phyloP scores from a whole-genome alignment of 345 rosid species.

The Heritiera littoralis region DNA sequence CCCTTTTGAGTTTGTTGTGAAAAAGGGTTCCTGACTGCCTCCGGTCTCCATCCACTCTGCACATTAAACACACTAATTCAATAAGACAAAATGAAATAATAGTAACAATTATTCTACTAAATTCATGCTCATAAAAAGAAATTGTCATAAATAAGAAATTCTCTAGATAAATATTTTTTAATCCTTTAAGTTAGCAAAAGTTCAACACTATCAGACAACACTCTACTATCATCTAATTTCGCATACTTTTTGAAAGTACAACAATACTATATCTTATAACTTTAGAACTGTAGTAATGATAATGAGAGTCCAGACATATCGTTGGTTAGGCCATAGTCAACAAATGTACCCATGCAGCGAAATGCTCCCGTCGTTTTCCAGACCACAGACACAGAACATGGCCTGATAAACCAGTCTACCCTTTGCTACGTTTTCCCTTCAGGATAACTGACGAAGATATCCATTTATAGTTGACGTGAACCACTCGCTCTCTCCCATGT shows the following conservation, averaged over 20 bases:
- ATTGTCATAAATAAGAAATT: background rate
- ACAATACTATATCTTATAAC: background rate
- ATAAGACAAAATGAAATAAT: background rate
- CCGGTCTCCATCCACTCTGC: constrained; percentile 78
- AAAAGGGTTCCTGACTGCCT: constrained; percentile 60
- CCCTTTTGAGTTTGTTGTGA: constrained; percentile 46
- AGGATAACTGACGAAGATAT: background rate
- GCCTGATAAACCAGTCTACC: background rate
- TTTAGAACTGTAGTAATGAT: background rate
- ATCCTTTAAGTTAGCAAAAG: no score
- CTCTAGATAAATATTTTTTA: background rate
- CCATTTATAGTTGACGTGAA: background rate
- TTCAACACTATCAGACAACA: no score
- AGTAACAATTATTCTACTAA: background rate
- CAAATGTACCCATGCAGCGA: background rate
- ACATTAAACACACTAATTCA: constrained; percentile 23
- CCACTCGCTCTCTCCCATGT: background rate
- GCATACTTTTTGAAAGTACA: background rate
- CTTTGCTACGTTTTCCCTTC: background rate
- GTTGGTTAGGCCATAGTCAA: background rate
- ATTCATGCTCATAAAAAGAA: background rate
- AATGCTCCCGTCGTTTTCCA: background rate
- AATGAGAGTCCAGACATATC: background rate
- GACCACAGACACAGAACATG: background rate
- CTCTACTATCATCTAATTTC: no score